Conservation (phyloP, 768 basidiomycete species). For the Tulasnella calospora region DNA sequence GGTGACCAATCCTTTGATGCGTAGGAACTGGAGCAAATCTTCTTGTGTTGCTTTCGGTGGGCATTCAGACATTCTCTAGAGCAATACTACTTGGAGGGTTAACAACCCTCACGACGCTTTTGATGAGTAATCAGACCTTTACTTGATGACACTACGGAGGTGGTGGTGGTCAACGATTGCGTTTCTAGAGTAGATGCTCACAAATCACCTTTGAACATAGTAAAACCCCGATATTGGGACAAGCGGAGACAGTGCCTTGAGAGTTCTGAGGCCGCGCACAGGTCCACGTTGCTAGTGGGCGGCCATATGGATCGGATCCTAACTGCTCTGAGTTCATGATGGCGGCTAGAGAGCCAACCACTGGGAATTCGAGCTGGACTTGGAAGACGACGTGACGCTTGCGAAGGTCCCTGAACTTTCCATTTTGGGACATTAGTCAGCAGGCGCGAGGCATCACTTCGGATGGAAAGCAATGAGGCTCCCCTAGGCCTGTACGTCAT, state of each 20-base stretch:
- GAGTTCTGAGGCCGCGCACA: not conserved
- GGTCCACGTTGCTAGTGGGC: not conserved
- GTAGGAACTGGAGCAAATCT: conserved; percentile 35
- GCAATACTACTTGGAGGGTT: not conserved
- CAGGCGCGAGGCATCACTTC: too few relatives aligned
- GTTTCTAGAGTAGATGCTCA: not conserved
- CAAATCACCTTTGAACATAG: not conserved
- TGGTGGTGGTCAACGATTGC: not conserved
- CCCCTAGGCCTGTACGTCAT: too few relatives aligned
- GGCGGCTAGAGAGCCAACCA: not conserved
- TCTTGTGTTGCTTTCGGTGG: conserved; percentile 43
- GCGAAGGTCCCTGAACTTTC: too few relatives aligned
- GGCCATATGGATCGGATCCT: not conserved
- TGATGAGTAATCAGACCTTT: not conserved
- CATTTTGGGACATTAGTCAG: too few relatives aligned
- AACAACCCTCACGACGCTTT: not conserved
- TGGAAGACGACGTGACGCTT: too few relatives aligned
- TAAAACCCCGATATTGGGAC: not conserved
- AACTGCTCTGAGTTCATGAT: not conserved
- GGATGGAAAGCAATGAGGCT: too few relatives aligned
- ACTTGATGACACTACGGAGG: not conserved
- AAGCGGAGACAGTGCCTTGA: not conserved
- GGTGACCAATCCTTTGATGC: not conserved
- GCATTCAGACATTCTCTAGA: conserved; percentile 40
- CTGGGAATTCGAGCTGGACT: too few relatives aligned